These are phyloP conservation scores for Zasmidium cellare DNA, from an alignment of 2,329 filamentous ascomycete species.

Conservation along the genomic window DNA sequence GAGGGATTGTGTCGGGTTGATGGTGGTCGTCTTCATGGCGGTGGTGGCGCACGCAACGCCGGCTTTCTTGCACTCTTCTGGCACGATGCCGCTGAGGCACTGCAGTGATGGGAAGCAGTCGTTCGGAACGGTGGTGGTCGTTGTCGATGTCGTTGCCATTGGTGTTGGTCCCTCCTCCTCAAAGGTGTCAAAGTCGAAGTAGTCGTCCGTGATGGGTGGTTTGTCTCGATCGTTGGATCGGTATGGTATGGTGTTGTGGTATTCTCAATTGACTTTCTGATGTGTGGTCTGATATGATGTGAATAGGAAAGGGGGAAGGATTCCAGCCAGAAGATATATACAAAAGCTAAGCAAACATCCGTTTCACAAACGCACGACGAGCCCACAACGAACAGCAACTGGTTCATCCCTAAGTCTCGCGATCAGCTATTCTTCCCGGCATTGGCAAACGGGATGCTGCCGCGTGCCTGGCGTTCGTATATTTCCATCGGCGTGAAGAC, in stretches of 20 bases:
- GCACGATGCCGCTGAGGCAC: conserved; percentile 22
- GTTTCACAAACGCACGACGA: no score
- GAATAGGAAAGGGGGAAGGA: neutral
- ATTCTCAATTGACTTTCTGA: conserved; percentile 3
- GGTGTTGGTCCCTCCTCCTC: neutral
- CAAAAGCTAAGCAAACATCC: no score
- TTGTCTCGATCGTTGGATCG: neutral
- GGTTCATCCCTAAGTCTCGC: neutral
- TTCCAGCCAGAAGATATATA: no score
- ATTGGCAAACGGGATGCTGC: neutral
- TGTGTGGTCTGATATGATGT: conserved; percentile 8
- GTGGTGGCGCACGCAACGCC: conserved; percentile 20
- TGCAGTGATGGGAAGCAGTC: conserved; percentile 24
- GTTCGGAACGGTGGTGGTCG: conserved; percentile 10
- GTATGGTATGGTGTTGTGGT: neutral
- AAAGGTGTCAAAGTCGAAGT: conserved; percentile 1
- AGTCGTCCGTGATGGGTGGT: conserved; percentile 3
- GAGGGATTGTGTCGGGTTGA: neutral
- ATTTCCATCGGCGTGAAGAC: conserved; percentile 9
- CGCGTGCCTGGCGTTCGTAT: neutral
- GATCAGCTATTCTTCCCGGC: conserved; percentile 3
- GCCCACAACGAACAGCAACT: neutral
- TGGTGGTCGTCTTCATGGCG: neutral
- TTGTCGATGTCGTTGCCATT: conserved; percentile 11
- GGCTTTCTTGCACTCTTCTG: conserved; percentile 21